Percentiles rank a stretch among this genome's conserved stretches.
These are phyloP conservation scores for Salix viminalis DNA, from an alignment of 345 rosid genomes.

Conservation along the genomic window DNA sequence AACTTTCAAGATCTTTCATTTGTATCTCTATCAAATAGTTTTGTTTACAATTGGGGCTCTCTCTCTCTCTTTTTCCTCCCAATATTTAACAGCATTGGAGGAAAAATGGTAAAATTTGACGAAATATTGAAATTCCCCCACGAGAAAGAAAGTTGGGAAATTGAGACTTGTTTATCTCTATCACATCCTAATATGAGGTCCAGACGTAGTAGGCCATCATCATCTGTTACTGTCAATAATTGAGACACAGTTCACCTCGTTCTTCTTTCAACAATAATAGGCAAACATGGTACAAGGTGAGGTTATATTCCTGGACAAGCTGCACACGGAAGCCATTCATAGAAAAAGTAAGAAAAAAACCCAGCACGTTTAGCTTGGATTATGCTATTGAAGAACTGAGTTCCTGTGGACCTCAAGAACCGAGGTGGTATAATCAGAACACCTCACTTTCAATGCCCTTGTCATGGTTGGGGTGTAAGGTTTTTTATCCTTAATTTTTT, in stretches of 20 bases:
- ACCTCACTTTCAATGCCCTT: not conserved
- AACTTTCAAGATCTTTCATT: too few species aligned
- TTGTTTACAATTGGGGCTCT: not conserved
- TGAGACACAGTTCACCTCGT: not conserved
- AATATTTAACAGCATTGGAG: too few species aligned
- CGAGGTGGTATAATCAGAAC: not conserved
- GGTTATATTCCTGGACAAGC: not conserved
- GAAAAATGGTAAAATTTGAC: not conserved
- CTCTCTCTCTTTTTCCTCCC: not conserved
- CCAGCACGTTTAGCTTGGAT: not conserved
- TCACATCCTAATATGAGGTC: not conserved
- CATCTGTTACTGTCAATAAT: not conserved
- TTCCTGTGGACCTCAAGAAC: not conserved
- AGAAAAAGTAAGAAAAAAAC: not conserved
- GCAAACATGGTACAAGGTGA: not conserved
- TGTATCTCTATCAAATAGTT: not conserved
- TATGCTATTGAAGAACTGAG: not conserved
- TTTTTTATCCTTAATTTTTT: not conserved
- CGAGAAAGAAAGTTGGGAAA: not conserved
- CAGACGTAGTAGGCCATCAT: not conserved
- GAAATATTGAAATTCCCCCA: not conserved
- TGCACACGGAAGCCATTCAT: not conserved
- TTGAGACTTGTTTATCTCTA: not conserved
- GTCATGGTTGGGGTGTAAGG: too few species aligned
- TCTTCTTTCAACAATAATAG: not conserved